These are phyloP conservation scores for Thelonectria discophora DNA, from an alignment of 2,329 filamentous ascomycete genomes.

Conservation along the genomic window DNA sequence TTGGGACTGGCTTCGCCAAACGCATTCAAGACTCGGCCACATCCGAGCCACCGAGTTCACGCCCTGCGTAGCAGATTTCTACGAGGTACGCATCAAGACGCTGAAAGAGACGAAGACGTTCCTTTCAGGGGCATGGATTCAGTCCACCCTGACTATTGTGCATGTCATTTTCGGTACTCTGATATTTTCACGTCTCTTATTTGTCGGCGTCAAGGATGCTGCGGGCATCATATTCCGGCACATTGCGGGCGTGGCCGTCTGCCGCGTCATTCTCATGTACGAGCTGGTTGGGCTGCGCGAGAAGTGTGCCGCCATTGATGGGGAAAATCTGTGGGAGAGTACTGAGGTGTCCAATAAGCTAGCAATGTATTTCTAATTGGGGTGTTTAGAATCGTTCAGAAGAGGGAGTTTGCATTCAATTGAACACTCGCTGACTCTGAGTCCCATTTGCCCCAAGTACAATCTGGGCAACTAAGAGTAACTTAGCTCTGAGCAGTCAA, in stretches of 20 bases:
- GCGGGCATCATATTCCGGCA: slow-evolving; percentile 15
- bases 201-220: slow-evolving; percentile 18
- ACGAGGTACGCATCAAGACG: neutral
- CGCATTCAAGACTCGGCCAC: neutral
- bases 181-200: slow-evolving; percentile 10
- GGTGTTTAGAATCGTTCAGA: too few relatives aligned
- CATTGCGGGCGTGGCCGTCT: slow-evolving; percentile 11
- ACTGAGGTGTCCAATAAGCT: too few relatives aligned
- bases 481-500: too few relatives aligned
- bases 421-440: too few relatives aligned
- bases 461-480: too few relatives aligned
- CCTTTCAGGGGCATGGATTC: slow-evolving; percentile 7
- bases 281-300: slow-evolving; percentile 16
- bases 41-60: neutral
- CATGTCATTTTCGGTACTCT: slow-evolving; percentile 21
- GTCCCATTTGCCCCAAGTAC: too few relatives aligned
- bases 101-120: slow-evolving; percentile 3
- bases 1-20: neutral
- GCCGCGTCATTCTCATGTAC: slow-evolving; percentile 19
- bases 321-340: too few relatives aligned
- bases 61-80: slow-evolving; percentile 1
- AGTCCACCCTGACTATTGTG: slow-evolving; percentile 16
- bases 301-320: neutral
- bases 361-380: too few relatives aligned
- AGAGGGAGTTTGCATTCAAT: too few relatives aligned